Percentiles rank a stretch among this genome's conserved stretches.
phyloP scores from a whole-genome alignment of 805 yeast species.

The Wickerhamomyces ciferrii region DNA sequence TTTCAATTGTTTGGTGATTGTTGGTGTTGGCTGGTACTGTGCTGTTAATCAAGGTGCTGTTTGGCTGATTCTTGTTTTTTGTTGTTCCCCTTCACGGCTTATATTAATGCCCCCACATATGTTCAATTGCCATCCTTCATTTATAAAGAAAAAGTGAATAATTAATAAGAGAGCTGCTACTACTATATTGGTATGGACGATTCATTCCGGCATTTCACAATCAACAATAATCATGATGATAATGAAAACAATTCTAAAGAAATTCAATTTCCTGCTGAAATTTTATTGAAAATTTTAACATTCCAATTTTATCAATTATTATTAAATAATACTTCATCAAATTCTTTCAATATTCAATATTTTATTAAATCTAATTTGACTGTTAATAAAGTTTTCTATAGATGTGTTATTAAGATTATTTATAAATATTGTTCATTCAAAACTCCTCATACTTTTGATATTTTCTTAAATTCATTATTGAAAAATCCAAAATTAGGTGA shows the following conservation, averaged over 20 bases:
- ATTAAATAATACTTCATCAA: slow-evolving; percentile 45
- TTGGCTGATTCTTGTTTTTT: not conserved
- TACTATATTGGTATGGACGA: slow-evolving; percentile 1
- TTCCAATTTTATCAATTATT: slow-evolving; percentile 45
- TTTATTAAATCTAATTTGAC: slow-evolving; percentile 48
- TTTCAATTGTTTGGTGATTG: no score
- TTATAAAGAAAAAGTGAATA: not conserved
- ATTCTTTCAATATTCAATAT: slow-evolving; percentile 43
- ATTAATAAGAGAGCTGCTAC: no score
- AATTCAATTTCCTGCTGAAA: slow-evolving; percentile 45
- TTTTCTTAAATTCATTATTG: slow-evolving; percentile 52
- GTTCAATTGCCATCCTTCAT: not conserved
- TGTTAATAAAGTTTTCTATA: slow-evolving; percentile 54
- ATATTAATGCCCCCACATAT: not conserved
- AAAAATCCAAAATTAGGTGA: slow-evolving; percentile 44
- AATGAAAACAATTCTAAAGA: slow-evolving; percentile 1
- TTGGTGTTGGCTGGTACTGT: no score
- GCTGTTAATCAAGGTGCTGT: no score
- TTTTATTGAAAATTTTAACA: slow-evolving; percentile 48
- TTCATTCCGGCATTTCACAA: not conserved
- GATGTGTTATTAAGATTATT: slow-evolving; percentile 49
- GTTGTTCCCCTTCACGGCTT: not conserved
- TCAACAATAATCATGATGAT: not conserved
- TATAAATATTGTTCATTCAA: slow-evolving; percentile 70
- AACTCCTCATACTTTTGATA: slow-evolving; percentile 75